phyloP scores from a whole-genome alignment of 2,329 filamentous ascomycete species.

The Ascochyta koolunga region DNA sequence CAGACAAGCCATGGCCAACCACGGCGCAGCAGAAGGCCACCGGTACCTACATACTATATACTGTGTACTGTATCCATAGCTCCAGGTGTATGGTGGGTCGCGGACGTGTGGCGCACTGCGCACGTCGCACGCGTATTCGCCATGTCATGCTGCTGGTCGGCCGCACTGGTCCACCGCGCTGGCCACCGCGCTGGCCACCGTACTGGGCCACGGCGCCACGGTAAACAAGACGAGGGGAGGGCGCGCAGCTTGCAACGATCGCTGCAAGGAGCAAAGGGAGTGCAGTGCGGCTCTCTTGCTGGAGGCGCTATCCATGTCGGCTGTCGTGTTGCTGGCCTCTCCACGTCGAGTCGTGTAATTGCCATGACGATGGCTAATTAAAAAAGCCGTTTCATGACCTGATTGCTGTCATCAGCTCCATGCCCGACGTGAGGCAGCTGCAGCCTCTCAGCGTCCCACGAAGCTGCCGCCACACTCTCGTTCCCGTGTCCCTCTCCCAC shows the following conservation, averaged over 20 bases:
- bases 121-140: too few relatives aligned
- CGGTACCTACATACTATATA: too few relatives aligned
- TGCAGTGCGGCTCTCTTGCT: conserved; percentile 6
- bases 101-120: conserved; percentile 4
- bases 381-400: conserved; percentile 17
- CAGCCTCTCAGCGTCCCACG: conserved; percentile 4
- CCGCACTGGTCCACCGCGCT: too few relatives aligned
- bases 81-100: too few relatives aligned
- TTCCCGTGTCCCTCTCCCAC: background rate
- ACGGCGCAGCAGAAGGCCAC: background rate
- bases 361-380: conserved; percentile 21
- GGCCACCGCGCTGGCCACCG: too few relatives aligned
- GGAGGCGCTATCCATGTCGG: background rate
- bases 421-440: conserved; percentile 14
- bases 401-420: conserved; percentile 9
- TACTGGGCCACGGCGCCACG: conserved; percentile 4
- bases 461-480: conserved; percentile 12
- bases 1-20: background rate
- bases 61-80: too few relatives aligned
- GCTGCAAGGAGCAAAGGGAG: conserved; percentile 15
- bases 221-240: conserved; percentile 11
- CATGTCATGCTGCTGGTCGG: conserved; percentile 4
- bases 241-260: conserved; percentile 4
- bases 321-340: conserved; percentile 1
- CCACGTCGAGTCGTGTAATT: conserved; percentile 8